Evolutionary conservation across 345 rosid genomes (phyloP).

Genomic region (Bruguiera sexangula): DNA sequence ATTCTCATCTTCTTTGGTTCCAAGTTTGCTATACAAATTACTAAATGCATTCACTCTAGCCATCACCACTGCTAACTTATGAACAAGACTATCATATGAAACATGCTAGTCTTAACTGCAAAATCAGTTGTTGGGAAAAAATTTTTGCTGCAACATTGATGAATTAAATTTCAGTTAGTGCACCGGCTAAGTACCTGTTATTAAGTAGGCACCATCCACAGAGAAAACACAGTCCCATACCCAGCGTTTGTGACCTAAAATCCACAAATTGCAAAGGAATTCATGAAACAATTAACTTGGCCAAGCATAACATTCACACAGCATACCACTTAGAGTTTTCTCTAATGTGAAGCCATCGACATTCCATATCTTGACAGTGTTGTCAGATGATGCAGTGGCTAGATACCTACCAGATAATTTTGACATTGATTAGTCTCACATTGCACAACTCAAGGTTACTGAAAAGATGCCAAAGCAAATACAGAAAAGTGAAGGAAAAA

Average conservation of each 20-base stretch:
- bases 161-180: too few species aligned
- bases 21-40: too few species aligned
- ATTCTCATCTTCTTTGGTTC: too few species aligned
- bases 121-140: too few species aligned
- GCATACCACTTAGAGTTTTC: constrained; percentile 66
- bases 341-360: constrained; percentile 92
- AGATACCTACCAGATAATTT: constrained; percentile 54
- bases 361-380: constrained; percentile 95
- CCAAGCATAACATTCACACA: not conserved
- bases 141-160: too few species aligned
- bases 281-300: not conserved
- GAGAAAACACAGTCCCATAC: constrained; percentile 99
- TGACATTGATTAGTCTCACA: constrained; percentile 6
- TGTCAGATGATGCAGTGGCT: constrained; percentile 94
- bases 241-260: constrained; percentile 89
- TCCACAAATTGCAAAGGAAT: not conserved
- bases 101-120: too few species aligned
- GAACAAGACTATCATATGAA: too few species aligned
- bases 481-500: not conserved
- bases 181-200: constrained; percentile 53
- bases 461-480: not conserved
- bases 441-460: not conserved
- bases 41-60: too few species aligned
- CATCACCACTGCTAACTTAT: too few species aligned
- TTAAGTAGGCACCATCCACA: constrained; percentile 92